Evolutionary conservation across 176 grass and related monocot species (phyloP).

Genomic region (Leersia perrieri): DNA sequence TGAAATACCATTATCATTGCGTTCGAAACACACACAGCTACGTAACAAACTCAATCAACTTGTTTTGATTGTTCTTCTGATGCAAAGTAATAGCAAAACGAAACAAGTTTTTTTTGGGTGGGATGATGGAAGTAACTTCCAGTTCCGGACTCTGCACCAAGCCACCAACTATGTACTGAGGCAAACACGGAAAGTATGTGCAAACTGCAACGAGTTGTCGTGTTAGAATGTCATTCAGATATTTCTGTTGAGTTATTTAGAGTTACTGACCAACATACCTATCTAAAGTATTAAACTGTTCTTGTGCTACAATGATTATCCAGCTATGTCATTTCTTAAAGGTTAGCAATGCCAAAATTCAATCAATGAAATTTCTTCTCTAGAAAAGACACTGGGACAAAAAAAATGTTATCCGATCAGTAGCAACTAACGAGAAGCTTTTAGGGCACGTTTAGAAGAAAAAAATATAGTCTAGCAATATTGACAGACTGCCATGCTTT

Average conservation of each 20-base stretch:
- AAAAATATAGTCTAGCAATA: slow-evolving; percentile 3
- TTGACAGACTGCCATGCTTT: background rate
- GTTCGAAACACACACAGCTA: slow-evolving; percentile 20
- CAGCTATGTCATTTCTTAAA: too few relatives aligned
- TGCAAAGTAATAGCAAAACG: background rate
- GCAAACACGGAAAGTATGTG: background rate
- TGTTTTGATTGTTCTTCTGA: background rate
- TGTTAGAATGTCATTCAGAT: background rate
- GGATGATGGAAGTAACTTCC: background rate
- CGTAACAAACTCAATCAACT: slow-evolving; percentile 7
- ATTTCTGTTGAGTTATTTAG: background rate
- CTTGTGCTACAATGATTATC: background rate
- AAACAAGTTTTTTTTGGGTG: background rate
- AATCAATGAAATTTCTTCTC: background rate
- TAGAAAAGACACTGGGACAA: background rate
- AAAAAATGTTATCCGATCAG: background rate
- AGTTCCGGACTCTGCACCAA: background rate
- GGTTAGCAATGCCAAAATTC: background rate
- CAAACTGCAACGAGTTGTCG: background rate
- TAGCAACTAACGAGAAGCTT: slow-evolving; percentile 3
- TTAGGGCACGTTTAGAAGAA: slow-evolving; percentile 14
- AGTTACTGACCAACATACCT: background rate
- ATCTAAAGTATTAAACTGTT: background rate
- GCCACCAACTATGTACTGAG: background rate
- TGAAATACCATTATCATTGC: background rate